Base-by-base conservation (phyloP, 768 basidiomycete species). In the Suillus cothurnatus region DNA sequence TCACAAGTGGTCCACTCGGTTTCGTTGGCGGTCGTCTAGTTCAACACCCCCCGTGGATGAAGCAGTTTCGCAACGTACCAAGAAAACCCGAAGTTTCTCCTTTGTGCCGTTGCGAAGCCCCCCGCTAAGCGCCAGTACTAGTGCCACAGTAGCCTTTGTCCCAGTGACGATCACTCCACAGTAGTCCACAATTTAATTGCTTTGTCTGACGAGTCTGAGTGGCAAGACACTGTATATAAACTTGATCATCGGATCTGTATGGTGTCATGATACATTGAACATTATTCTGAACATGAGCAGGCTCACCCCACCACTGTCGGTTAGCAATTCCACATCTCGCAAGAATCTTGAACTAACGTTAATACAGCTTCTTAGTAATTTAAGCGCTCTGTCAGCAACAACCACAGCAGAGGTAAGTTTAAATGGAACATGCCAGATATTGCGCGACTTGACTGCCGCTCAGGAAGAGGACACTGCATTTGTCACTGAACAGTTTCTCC, bases 261-360 rank as follows among this genome's bases (percentile, higher is more conserved):
- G 36, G 52, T 38, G n/a, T 7, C 6, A 38, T 23, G 7, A 23
- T 12, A 39, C 9, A 41, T 5, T 21, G 28, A 28, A 26, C 47
- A 50, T 49, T 15, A 45, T 53, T 36, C 19, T 19, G 14, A 38
- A 36, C 28, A 76, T 75, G 76, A 71, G 75, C 74, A 73, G 71
- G 73, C 65, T 75, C 69, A 76, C 76, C 1, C 71, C 73, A 67
- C 73, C 68, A 7, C 63, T 71, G 64, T 76, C 71, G 60, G 75
- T 78, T 50, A 72, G 75, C 50, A 36, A 7, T 19, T 52, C 32
- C 5, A 26, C 43, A 4, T 21, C 12, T 45, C 52, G n/a, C 57
- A 41, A 5, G 26, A 31, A 26, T 50, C 17, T 36, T 23, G 43
- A 64, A 45, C 61, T 57, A 32, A 53, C n/a, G 31, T 56, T 43